phyloP scores from a whole-genome alignment of 305 asterid genomes.

The Withania somnifera region DNA sequence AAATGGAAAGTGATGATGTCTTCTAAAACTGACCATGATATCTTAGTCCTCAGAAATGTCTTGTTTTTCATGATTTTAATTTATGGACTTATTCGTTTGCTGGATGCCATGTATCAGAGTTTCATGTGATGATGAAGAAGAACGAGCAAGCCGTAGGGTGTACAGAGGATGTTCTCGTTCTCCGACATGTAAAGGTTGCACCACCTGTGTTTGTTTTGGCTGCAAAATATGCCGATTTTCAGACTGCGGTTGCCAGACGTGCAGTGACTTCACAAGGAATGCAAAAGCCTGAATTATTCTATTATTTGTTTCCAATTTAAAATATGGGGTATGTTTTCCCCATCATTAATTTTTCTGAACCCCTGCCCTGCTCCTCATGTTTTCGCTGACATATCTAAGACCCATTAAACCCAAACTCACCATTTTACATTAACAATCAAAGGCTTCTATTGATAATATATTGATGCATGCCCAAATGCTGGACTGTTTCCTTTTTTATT shows the following conservation, averaged over 20 bases:
- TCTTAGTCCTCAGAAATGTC: neutral
- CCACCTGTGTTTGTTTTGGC: constrained; percentile 45
- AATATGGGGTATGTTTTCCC: constrained; percentile 3
- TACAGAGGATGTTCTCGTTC: constrained; percentile 37
- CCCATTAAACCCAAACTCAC: neutral
- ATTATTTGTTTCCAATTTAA: neutral
- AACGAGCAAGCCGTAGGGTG: constrained; percentile 40
- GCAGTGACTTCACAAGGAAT: constrained; percentile 39
- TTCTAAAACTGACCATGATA: neutral
- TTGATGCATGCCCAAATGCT: neutral
- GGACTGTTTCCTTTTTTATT: neutral
- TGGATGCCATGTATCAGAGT: constrained; percentile 15
- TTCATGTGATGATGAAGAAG: constrained; percentile 39
- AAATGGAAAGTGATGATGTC: neutral
- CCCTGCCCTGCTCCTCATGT: neutral
- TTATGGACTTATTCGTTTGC: neutral
- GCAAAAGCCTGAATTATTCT: constrained; percentile 17
- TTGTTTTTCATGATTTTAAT: neutral
- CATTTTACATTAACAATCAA: neutral
- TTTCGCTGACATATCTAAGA: neutral
- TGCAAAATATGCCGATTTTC: constrained; percentile 37
- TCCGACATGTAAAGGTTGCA: constrained; percentile 47
- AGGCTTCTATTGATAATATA: neutral
- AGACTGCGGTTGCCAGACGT: constrained; percentile 44
- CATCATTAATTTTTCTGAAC: constrained; percentile 6